Conservation (phyloP, 1,284 basidiomycete species). For the Lignosus rhinocerotis region DNA sequence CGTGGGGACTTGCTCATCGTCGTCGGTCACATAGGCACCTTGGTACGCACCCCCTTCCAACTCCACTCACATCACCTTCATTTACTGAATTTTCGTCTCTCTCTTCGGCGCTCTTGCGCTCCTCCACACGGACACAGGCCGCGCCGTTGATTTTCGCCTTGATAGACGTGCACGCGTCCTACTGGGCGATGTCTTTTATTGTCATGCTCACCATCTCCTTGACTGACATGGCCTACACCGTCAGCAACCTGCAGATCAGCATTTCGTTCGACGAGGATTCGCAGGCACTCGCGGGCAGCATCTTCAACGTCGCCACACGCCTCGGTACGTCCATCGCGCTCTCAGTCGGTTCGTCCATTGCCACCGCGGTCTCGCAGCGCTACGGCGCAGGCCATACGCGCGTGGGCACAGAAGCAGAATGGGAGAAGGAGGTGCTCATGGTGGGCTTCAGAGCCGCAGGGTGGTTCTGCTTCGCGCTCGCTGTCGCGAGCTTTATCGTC, state of each 20-base stretch:
- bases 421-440: conserved; percentile 31
- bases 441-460: conserved; percentile 36
- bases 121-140: conserved; percentile 21
- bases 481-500: conserved; percentile 27
- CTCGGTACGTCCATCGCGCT: conserved; percentile 38
- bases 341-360: conserved; percentile 35
- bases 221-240: conserved; percentile 37
- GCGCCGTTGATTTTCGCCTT: conserved; percentile 35
- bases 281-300: conserved; percentile 38
- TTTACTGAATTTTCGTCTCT: too few species aligned
- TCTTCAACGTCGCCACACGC: conserved; percentile 40
- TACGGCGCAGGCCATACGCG: conserved; percentile 16
- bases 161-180: conserved; percentile 33
- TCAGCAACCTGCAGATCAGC: conserved; percentile 36
- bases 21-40: conserved; percentile 28
- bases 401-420: too few species aligned
- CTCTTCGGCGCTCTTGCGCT: too few species aligned
- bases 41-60: conserved; percentile 20
- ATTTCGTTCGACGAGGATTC: conserved; percentile 36
- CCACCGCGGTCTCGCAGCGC: conserved; percentile 31
- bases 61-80: not conserved
- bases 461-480: conserved; percentile 33
- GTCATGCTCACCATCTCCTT: conserved; percentile 30
- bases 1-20: conserved; percentile 33
- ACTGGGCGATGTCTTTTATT: conserved; percentile 36